Conservation (phyloP, 495 filamentous ascomycete species). For the Trichocladium antarcticum region DNA sequence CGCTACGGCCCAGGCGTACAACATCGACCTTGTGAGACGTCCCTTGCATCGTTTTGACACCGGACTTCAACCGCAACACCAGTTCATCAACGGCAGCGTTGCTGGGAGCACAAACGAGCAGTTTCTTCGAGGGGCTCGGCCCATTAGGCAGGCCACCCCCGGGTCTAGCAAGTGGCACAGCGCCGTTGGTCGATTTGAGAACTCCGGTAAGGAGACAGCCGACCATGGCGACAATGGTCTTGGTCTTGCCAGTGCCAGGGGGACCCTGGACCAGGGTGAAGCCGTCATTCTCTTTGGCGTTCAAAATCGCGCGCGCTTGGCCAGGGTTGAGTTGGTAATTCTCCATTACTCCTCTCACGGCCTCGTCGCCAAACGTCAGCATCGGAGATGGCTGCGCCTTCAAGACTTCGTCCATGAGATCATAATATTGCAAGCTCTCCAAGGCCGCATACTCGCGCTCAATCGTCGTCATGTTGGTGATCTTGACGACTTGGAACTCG, state of each 20-base stretch:
- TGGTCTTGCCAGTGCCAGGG: conserved; percentile 94
- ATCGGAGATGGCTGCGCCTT: conserved; percentile 80
- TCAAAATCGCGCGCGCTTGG: conserved; percentile 85
- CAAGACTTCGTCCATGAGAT: conserved; percentile 83
- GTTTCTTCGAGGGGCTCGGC: conserved; percentile 51
- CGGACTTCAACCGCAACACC: conserved; percentile 82
- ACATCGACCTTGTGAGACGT: conserved; percentile 63
- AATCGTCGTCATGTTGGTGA: conserved; percentile 79
- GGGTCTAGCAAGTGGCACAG: conserved; percentile 42
- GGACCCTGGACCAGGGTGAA: conserved; percentile 96
- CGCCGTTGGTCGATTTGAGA: conserved; percentile 37
- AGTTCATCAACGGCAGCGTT: conserved; percentile 96
- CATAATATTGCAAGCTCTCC: conserved; percentile 83
- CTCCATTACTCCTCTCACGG: conserved; percentile 50
- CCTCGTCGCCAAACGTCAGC: conserved; percentile 62
- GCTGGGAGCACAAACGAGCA: conserved; percentile 90
- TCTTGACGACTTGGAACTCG: conserved; percentile 62
- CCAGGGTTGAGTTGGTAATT: conserved; percentile 79
- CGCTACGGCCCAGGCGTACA: conserved; percentile 80
- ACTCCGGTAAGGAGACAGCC: conserved; percentile 64
- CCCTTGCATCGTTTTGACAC: conserved; percentile 69
- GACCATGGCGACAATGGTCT: conserved; percentile 93
- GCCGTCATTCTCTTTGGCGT: conserved; percentile 84
- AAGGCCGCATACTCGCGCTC: conserved; percentile 92
- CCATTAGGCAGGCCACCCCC: conserved; percentile 25